These are phyloP conservation scores for Aspergillus haitiensis DNA, from an alignment of 495 filamentous ascomycete species.

Conservation along the genomic window DNA sequence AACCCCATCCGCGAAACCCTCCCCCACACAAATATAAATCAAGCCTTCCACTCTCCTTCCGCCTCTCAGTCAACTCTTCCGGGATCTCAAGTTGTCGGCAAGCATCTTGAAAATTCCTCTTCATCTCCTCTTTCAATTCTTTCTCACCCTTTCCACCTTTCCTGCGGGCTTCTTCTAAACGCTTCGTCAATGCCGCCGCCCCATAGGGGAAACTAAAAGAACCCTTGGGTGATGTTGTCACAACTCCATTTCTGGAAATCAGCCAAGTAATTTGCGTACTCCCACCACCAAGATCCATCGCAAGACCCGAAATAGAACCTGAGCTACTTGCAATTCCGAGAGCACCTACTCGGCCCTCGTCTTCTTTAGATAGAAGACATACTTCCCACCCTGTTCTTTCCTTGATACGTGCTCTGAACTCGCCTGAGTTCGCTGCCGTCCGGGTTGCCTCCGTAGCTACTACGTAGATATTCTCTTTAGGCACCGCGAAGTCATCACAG, in stretches of 20 bases:
- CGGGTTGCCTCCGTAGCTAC: conserved; percentile 87
- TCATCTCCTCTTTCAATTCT: conserved; percentile 55
- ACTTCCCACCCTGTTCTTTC: conserved; percentile 63
- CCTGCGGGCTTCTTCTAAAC: conserved; percentile 46
- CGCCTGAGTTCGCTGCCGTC: conserved; percentile 68
- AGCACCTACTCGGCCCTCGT: conserved; percentile 79
- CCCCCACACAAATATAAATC: conserved; percentile 80
- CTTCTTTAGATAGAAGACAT: conserved; percentile 68
- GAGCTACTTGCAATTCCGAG: conserved; percentile 77
- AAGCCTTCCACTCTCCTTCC: conserved; percentile 49
- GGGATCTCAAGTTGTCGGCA: conserved; percentile 58
- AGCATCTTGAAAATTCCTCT: conserved; percentile 55
- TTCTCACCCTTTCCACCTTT: conserved; percentile 26
- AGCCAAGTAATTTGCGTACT: conserved; percentile 88
- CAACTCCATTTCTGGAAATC: conserved; percentile 50
- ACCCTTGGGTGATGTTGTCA: conserved; percentile 46
- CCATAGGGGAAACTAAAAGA: conserved; percentile 74
- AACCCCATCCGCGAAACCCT: conserved; percentile 85
- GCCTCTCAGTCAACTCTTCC: conserved; percentile 40
- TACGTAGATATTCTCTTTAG: conserved; percentile 60
- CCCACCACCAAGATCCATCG: conserved; percentile 86
- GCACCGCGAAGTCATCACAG: conserved; percentile 68
- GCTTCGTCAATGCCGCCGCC: conserved; percentile 69
- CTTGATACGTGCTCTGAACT: conserved; percentile 63
- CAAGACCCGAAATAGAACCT: conserved; percentile 59